phyloP scores from a whole-genome alignment of 164 flowering plant species.

The Vitis rupestris region DNA sequence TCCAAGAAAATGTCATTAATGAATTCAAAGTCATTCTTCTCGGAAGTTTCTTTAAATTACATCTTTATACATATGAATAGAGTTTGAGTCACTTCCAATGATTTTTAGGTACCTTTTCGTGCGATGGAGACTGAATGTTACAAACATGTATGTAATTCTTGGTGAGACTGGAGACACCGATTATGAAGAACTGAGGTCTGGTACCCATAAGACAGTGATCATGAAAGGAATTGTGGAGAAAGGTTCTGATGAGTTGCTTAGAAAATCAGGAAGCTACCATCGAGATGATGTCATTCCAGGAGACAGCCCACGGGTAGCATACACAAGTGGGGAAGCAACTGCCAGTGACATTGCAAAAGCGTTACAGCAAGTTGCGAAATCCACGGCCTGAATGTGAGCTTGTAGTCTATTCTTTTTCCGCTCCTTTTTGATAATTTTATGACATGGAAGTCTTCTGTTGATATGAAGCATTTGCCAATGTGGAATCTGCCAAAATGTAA shows the following conservation, averaged over 20 bases:
- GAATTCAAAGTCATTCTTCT: no score
- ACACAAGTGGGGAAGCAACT: slow-evolving; percentile 31
- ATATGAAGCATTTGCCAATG: no score
- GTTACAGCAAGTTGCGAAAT: slow-evolving; percentile 40
- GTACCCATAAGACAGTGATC: slow-evolving; percentile 82
- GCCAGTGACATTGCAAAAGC: slow-evolving; percentile 60
- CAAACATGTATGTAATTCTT: slow-evolving; percentile 81
- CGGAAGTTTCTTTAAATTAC: no score
- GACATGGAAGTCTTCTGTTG: no score
- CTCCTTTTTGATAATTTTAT: no score
- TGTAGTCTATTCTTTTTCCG: background rate
- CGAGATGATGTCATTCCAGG: slow-evolving; percentile 74
- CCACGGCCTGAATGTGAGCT: slow-evolving; percentile 28
- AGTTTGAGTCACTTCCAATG: background rate
- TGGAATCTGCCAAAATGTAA: no score
- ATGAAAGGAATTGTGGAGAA: slow-evolving; percentile 63
- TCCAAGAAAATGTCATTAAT: no score
- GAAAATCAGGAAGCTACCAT: slow-evolving; percentile 63
- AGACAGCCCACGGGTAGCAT: slow-evolving; percentile 63
- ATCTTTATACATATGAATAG: no score
- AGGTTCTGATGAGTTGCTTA: slow-evolving; percentile 70
- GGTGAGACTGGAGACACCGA: slow-evolving; percentile 95
- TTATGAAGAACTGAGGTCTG: slow-evolving; percentile 79
- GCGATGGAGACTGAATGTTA: slow-evolving; percentile 87
- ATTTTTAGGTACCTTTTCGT: slow-evolving; percentile 78